Percentiles rank a stretch among this genome's conserved stretches.
phyloP scores from a whole-genome alignment of 345 rosid genomes.

The Alliaria petiolata region DNA sequence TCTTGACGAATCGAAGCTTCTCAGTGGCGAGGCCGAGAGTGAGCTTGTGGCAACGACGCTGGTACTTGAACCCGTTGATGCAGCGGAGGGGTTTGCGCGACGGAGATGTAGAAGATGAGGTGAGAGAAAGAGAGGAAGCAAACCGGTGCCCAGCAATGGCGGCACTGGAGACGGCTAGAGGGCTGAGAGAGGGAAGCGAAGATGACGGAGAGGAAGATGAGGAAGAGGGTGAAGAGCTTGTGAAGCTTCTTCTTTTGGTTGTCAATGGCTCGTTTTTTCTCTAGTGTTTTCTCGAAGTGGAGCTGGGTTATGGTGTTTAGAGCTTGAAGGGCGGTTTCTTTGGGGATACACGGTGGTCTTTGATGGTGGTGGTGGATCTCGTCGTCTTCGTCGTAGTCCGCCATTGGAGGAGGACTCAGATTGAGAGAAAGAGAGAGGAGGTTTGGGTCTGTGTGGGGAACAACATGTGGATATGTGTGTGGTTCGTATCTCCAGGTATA shows the following conservation, averaged over 20 bases:
- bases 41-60: constrained; percentile 95
- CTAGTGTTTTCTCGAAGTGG: constrained; percentile 95
- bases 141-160: constrained; percentile 90
- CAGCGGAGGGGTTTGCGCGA: constrained; percentile 90
- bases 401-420: constrained; percentile 47
- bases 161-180: constrained; percentile 69
- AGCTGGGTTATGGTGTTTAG: constrained; percentile 92
- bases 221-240: constrained; percentile 85
- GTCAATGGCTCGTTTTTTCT: constrained; percentile 91
- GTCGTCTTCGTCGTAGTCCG: constrained; percentile 53
- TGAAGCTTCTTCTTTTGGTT: constrained; percentile 93
- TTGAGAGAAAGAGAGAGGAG: neutral
- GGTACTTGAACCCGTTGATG: constrained; percentile 97
- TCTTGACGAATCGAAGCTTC: constrained; percentile 72
- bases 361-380: constrained; percentile 44
- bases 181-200: constrained; percentile 56
- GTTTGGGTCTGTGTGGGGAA: neutral
- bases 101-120: constrained; percentile 86
- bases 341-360: constrained; percentile 43
- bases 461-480: neutral
- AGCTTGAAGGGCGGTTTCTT: constrained; percentile 87
- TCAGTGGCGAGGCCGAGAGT: constrained; percentile 90
- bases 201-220: constrained; percentile 68
- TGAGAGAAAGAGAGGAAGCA: constrained; percentile 74
- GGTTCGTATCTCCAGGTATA: neutral